These are phyloP conservation scores for Neofusicoccum umdonicola DNA, from an alignment of 2,329 filamentous ascomycete genomes.

Conservation along the genomic window DNA sequence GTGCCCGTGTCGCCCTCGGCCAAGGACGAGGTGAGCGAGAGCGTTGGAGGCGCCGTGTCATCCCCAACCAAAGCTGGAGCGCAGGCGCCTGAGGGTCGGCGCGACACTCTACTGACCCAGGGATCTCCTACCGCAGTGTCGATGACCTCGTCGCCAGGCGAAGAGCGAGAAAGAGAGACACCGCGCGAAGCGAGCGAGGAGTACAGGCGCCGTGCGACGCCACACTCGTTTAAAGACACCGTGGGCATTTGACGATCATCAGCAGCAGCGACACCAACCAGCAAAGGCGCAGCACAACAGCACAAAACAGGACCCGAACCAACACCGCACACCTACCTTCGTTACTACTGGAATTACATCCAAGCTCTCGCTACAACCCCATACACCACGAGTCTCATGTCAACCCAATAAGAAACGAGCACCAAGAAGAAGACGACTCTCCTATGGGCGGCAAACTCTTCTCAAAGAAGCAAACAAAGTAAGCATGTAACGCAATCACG, in stretches of 20 bases:
- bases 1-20: not conserved
- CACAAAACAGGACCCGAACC: not conserved
- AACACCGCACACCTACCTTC: not conserved
- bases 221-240: conserved; percentile 44
- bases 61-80: conserved; percentile 15
- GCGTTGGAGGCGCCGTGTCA: not conserved
- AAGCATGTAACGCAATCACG: conserved; percentile 10
- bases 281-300: not conserved
- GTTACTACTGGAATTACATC: not conserved
- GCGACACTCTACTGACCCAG: conserved; percentile 29
- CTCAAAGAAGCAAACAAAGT: conserved; percentile 1
- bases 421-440: conserved; percentile 5
- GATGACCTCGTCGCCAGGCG: conserved; percentile 5
- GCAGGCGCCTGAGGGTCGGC: conserved; percentile 17
- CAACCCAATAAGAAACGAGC: not conserved
- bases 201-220: conserved; percentile 39
- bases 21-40: conserved; percentile 10
- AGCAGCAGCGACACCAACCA: not conserved
- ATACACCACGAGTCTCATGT: not conserved
- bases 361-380: not conserved
- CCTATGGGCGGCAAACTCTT: conserved; percentile 9
- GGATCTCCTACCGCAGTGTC: not conserved
- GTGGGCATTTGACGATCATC: conserved; percentile 37
- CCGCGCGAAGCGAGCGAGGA: conserved; percentile 19
- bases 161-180: conserved; percentile 9